Evolutionary conservation across 176 grass and related monocot genomes (phyloP), one percentile per base, ranked within the genome.

Genomic region (Triticum urartu): DNA sequence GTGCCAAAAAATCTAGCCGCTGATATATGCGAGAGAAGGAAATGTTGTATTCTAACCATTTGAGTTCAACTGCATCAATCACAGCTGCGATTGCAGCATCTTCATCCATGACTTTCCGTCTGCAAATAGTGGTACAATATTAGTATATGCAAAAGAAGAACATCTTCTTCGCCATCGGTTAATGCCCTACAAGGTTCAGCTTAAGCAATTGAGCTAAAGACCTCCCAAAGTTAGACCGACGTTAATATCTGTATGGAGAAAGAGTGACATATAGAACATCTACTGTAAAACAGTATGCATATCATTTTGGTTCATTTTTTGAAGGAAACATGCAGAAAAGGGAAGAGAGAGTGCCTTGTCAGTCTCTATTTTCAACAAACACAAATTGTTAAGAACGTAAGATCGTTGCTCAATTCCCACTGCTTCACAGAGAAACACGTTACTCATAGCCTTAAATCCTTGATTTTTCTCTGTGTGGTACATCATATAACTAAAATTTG

Each of bases 41-140:
- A 68, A 48, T 17, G 39, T 7, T 8, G 20, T n/a, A 45, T 47
- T 78, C 81, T 54, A 68, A 91, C 85, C 66, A 85, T 88, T 88
- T 91, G 25, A 87, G 47, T 87, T 87, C 81, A 88, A 81, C 77
- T 21, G 81, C 81, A 77, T 88, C 81, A 68, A 91, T 88, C 50
- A 91, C 69, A 62, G 76, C 81, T 64, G 59, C 11, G 1, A 88
- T 91, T 38, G 85, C 81, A 63, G 81, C 68, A 86, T 92, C 83
- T 81, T 89, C 26, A 26, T 26, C 91, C 52, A 59, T 48, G 42
- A 90, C 78, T 90, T 93, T 50, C 6, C 38, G 58, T 72, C 91
- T 93, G 78, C 54, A 88, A 69, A 79, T 82, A 79, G 45, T 50
- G 6, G 1, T 36, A 85, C 2, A 62, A 73, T 79, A 28, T 86